Evolutionary conservation across 495 filamentous ascomycete genomes (phyloP), one percentile per base, ranked within the genome.

Genomic region (Lasiosphaeria ovina): DNA sequence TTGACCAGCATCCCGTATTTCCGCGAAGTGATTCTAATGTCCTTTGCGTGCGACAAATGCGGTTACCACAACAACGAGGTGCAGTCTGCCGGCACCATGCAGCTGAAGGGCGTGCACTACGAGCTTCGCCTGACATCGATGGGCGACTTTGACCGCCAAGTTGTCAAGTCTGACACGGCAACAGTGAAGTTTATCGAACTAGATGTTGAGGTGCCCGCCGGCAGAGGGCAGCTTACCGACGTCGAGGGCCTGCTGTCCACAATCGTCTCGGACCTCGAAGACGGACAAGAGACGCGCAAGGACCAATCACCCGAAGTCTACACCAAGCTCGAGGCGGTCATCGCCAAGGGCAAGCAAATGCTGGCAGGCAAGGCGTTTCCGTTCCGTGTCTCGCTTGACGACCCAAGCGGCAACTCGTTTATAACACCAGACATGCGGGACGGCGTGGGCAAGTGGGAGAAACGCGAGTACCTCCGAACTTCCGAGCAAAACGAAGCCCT

Each of bases 381-480:
- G n/a, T 97, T 98, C 79, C 85, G 88, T 6, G 75, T 98, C 36
- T 84, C 82, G 10, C 71, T 97, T 36, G 91, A 99, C 71, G 94
- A 99, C 66, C 89, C 89, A 3, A 89, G 92, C 4, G 94, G 94
- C n/a, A 99, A 99, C 79, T 95, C 91, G 3, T 98, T 90, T 84
- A 95, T 99, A 66, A 91, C 96, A 53, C 94, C 94, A 35, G 88
- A 89, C 61, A 82, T 87, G 58, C 76, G 82, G 45, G 90, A 93
- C 66, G 74, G 77, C 56, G 85, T 89, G 6, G 87, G 85, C 52
- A 97, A 96, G 73, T 97, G 92, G 84, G 79, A 78, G 33, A 88
- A 90, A 64, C 80, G 78, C 45, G 88, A 97, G 68, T 99, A 96
- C 69, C 71, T 86, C 5, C 85, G 94, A 35, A 92, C 88, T 0